phyloP scores from a whole-genome alignment of 768 basidiomycete genomes.

The Leccinum imitatum region DNA sequence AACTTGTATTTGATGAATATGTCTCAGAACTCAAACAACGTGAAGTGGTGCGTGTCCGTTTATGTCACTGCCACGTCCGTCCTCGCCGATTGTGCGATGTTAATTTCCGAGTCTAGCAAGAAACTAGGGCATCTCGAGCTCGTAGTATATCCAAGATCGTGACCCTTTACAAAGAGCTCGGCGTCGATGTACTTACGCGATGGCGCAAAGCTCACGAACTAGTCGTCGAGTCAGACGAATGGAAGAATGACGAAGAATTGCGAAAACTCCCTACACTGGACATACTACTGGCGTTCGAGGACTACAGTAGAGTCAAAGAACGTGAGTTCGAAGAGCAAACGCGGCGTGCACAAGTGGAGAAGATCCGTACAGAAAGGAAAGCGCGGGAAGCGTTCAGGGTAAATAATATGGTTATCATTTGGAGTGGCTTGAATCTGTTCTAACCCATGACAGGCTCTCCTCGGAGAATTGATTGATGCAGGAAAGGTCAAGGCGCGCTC shows the following conservation, averaged over 20 bases:
- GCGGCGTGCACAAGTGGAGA: conserved; percentile 77
- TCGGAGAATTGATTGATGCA: conserved; percentile 63
- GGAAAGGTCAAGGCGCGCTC: conserved; percentile 76
- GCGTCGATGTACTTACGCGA: conserved; percentile 90
- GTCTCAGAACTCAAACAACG: conserved; percentile 80
- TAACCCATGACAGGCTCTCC: conserved; percentile 51
- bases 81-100: conserved; percentile 7
- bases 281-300: conserved; percentile 90
- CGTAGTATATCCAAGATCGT: conserved; percentile 85
- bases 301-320: conserved; percentile 87
- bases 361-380: conserved; percentile 81
- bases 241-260: conserved; percentile 73
- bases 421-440: not conserved
- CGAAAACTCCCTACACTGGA: conserved; percentile 86
- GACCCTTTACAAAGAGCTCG: conserved; percentile 78
- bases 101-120: conserved; percentile 51
- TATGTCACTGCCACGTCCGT: not conserved
- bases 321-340: conserved; percentile 89
- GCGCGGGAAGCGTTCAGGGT: conserved; percentile 91
- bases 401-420: not conserved
- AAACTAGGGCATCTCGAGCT: conserved; percentile 70
- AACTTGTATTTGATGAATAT: conserved; percentile 89
- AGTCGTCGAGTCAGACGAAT: conserved; percentile 75
- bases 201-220: conserved; percentile 85
- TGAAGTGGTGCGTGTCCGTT: conserved; percentile 68